phyloP scores from a whole-genome alignment of 441 rosid genomes.

The Syzygium syzygioides region DNA sequence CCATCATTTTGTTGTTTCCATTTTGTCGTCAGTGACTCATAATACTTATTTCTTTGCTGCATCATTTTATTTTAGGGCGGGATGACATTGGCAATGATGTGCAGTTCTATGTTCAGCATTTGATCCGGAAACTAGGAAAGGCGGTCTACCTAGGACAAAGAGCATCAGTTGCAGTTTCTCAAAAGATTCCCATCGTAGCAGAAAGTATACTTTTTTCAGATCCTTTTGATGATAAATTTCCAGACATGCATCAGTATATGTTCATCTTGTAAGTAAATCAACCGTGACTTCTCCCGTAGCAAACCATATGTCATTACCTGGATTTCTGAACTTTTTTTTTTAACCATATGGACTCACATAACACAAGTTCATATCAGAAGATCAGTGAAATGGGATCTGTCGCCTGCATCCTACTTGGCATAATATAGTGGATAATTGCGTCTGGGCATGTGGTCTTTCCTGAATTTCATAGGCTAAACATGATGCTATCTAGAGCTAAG shows the following conservation, averaged over 20 bases:
- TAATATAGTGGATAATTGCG: background rate
- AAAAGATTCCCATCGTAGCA: slow-evolving; percentile 49
- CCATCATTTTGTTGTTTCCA: background rate
- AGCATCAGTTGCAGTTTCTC: slow-evolving; percentile 50
- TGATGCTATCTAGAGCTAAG: background rate
- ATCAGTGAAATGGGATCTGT: background rate
- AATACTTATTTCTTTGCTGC: slow-evolving; percentile 1
- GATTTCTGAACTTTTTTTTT: background rate
- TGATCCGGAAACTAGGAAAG: slow-evolving; percentile 73
- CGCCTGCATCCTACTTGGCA: background rate
- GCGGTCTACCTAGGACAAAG: slow-evolving; percentile 71
- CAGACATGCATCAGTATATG: slow-evolving; percentile 53
- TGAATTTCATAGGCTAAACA: background rate
- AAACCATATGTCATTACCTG: background rate
- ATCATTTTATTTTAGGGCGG: slow-evolving; percentile 31
- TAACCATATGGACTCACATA: background rate
- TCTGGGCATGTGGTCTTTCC: background rate
- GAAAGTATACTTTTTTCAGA: slow-evolving; percentile 63
- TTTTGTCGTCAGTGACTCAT: background rate
- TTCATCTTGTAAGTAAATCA: slow-evolving; percentile 49
- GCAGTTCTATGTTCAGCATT: slow-evolving; percentile 56
- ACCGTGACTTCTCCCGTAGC: background rate
- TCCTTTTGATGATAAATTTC: slow-evolving; percentile 75
- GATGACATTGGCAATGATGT: slow-evolving; percentile 25
- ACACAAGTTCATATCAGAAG: background rate